These are phyloP conservation scores for Picea glauca DNA, from an alignment of 75 land plant genomes.

Conservation along the genomic window DNA sequence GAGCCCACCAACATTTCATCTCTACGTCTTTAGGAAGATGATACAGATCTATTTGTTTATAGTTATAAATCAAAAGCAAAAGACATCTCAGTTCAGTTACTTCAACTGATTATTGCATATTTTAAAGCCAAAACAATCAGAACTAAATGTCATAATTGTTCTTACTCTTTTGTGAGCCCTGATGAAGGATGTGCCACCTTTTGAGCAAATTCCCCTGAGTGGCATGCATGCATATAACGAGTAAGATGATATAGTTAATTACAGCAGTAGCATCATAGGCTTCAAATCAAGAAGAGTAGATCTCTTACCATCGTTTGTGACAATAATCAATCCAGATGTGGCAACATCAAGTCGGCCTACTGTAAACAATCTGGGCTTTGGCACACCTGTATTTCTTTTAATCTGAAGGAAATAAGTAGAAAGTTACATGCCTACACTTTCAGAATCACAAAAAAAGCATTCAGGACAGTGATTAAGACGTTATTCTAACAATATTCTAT, in stretches of 20 bases:
- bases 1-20: neutral
- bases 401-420: conserved; percentile 35
- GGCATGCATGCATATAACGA: neutral
- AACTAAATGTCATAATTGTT: neutral
- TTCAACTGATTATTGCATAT: neutral
- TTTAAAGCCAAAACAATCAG: neutral
- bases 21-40: neutral
- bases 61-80: neutral
- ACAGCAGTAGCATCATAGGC: neutral
- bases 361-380: conserved; percentile 87
- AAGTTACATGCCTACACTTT: neutral
- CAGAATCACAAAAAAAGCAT: neutral
- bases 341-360: conserved; percentile 99
- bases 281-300: neutral
- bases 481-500: neutral
- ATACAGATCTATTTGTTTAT: neutral
- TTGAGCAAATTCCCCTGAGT: conserved; percentile 95
- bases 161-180: conserved; percentile 91
- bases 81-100: neutral
- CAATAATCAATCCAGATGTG: conserved; percentile 91
- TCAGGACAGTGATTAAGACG: neutral
- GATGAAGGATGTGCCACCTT: conserved; percentile 90
- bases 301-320: conserved; percentile 91
- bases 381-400: conserved; percentile 65
- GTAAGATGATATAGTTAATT: neutral